Conservation (phyloP, 176 grass and related monocot genomes). For the Oryza coarctata region DNA sequence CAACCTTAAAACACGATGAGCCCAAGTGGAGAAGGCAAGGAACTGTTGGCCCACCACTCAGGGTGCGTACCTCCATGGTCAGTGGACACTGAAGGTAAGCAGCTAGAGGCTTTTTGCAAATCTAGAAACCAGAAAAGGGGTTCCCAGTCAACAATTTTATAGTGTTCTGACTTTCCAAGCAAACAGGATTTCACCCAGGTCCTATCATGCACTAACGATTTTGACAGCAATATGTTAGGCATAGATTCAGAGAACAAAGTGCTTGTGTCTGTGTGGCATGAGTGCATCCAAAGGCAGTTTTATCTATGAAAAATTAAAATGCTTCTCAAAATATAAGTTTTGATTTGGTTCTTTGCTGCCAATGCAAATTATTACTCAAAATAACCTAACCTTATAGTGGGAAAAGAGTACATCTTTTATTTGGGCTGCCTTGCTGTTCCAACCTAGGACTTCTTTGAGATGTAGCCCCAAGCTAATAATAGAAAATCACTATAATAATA, state of each 20-base stretch:
- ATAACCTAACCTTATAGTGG: constrained; percentile 20
- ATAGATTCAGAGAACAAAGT: constrained; percentile 33
- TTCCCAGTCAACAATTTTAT: constrained; percentile 35
- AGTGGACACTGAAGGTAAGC: constrained; percentile 18
- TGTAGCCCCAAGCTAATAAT: constrained; percentile 21
- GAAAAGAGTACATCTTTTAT: background rate
- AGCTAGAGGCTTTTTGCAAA: constrained; percentile 29
- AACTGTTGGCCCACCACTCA: constrained; percentile 22
- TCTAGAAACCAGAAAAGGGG: constrained; percentile 37
- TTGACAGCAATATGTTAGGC: constrained; percentile 32
- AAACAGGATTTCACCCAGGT: constrained; percentile 38
- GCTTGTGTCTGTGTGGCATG: background rate
- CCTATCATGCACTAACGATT: constrained; percentile 24
- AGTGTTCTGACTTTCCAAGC: constrained; percentile 32
- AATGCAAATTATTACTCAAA: constrained; percentile 12
- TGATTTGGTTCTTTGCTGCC: background rate
- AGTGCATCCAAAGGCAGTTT: constrained; percentile 31
- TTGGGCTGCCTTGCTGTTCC: constrained; percentile 8
- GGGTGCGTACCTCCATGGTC: constrained; percentile 35
- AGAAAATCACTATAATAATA: constrained; percentile 29
- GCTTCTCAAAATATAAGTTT: constrained; percentile 11
- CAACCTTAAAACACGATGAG: background rate
- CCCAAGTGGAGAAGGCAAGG: constrained; percentile 23
- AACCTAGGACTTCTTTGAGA: constrained; percentile 23
- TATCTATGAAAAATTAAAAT: constrained; percentile 20